A percentile compares a stretch with the other conserved stretches of the same genome.
Conservation (phyloP, 129 eudicot genomes). For the Pseudognaphalium luteoalbum region DNA sequence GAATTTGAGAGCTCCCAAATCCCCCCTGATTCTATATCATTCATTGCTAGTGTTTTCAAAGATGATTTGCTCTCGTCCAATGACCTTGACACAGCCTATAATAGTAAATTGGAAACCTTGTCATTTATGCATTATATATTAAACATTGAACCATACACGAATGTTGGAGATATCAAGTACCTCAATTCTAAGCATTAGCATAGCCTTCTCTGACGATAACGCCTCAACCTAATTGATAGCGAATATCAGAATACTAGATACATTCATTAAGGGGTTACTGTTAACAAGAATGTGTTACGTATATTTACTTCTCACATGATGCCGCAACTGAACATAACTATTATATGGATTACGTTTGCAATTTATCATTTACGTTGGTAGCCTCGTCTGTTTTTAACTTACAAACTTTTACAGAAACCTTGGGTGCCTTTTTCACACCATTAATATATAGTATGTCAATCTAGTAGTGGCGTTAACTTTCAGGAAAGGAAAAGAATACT, state of each 20-base stretch:
- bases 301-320: background rate
- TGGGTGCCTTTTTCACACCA: no score
- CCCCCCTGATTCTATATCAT: slow-evolving; percentile 67
- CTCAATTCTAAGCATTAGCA: slow-evolving; percentile 75
- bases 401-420: background rate
- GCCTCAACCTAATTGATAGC: slow-evolving; percentile 66
- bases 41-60: slow-evolving; percentile 30
- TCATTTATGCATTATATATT: background rate
- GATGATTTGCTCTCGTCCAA: slow-evolving; percentile 64
- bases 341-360: background rate
- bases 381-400: background rate
- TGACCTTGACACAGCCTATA: slow-evolving; percentile 72
- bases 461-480: background rate
- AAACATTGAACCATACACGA: background rate
- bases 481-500: background rate
- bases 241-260: background rate
- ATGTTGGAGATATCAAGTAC: slow-evolving; percentile 36
- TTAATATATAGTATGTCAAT: background rate
- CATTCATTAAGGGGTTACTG: background rate
- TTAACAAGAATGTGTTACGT: background rate
- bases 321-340: background rate
- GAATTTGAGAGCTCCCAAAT: slow-evolving; percentile 49
- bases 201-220: slow-evolving; percentile 88
- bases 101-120: background rate
- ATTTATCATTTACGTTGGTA: background rate